Evolutionary conservation across 495 filamentous ascomycete genomes (phyloP), one percentile per base, ranked within the genome.

Genomic region (Neurospora sp.): DNA sequence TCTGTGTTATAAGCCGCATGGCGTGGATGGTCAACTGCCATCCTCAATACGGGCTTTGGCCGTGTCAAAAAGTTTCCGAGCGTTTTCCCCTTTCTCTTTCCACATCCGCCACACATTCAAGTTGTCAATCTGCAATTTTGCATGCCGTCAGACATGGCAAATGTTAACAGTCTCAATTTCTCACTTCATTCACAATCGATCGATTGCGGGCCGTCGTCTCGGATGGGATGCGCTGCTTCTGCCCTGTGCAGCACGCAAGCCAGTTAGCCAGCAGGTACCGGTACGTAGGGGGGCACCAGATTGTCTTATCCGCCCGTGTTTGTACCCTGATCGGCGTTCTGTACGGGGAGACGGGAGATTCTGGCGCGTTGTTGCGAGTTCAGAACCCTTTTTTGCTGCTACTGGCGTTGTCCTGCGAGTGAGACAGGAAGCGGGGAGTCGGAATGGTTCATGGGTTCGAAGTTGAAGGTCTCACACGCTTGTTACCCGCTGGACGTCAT

Each of bases 1-100:
- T 72, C 27, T 59, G 20, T 73, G 62, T 46, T 42, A 70, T 69
- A 75, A 54, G 70, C 41, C 8, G 38, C 70, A 35, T 70, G 70
- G 70, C n/a, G 48, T 71, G 31, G 20, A 41, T 14, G 12, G 31
- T 71, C 39, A 40, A 42, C n/a, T 31, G 39, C 38, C 38, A 40
- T 71, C 38, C 41, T 27, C 70, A 7, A 41, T 27, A 39, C 38
- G 70, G 39, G 27, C 37, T 41, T 71, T 41, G 38, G n/a, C 27
- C 70, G 27, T 44, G 41, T 41, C 70, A 23, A 20, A 69, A 12
- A 16, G 37, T 23, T 72, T 10, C 44, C 44, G 10, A 44, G 10
- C 31, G 27, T 62, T 27, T 20, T n/a, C 20, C 18, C 37, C 39
- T 69, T 70, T 40, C 20, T 73, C n/a, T 40, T 38, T 41, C 39